Percentiles rank a stretch among this genome's conserved stretches.
phyloP scores from a whole-genome alignment of 305 asterid species.

The Fraxinus latifolia region DNA sequence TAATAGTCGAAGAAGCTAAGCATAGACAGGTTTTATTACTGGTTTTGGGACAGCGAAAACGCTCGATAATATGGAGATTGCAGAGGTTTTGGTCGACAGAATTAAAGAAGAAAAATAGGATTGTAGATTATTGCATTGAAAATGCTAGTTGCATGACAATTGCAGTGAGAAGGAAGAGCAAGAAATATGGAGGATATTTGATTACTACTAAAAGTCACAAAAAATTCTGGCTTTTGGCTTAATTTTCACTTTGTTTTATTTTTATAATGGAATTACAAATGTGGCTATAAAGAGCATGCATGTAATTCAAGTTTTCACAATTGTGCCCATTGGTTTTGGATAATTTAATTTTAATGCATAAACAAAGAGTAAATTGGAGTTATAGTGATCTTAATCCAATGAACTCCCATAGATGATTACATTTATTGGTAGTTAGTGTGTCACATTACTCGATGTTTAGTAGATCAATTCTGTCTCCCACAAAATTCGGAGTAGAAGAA shows the following conservation, averaged over 20 bases:
- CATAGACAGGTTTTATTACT: slow-evolving; percentile 45
- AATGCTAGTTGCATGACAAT: slow-evolving; percentile 79
- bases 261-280: not conserved
- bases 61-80: slow-evolving; percentile 53
- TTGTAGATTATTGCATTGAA: slow-evolving; percentile 67
- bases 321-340: not conserved
- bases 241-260: slow-evolving; percentile 8
- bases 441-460: too few species aligned
- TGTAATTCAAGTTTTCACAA: not conserved
- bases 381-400: not conserved
- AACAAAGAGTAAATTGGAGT: not conserved
- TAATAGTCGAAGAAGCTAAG: slow-evolving; percentile 68
- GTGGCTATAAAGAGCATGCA: not conserved
- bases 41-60: slow-evolving; percentile 68
- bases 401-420: not conserved
- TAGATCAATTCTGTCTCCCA: too few species aligned
- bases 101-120: slow-evolving; percentile 36
- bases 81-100: slow-evolving; percentile 47
- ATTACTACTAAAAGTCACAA: slow-evolving; percentile 86
- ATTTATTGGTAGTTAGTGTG: too few species aligned
- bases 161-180: slow-evolving; percentile 70
- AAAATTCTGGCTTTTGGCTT: slow-evolving; percentile 88
- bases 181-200: slow-evolving; percentile 71
- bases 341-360: not conserved
- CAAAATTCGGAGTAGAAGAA: too few species aligned